Conservation (phyloP, 441 rosid species). For the Eutrema salsugineum region DNA sequence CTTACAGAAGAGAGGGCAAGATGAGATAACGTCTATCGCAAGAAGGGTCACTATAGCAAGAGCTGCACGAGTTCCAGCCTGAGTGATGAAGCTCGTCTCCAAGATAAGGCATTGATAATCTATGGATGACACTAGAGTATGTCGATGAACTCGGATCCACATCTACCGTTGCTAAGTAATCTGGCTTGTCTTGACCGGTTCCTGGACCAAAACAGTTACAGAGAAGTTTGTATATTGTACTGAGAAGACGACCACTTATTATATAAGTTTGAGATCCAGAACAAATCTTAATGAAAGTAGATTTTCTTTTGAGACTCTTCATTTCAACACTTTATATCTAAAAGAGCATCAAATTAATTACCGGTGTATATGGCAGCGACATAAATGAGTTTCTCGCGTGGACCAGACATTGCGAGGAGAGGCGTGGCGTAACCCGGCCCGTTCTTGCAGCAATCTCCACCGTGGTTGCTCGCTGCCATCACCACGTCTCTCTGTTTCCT, state of each 20-base stretch:
- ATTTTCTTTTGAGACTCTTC: background rate
- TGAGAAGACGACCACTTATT: too few species aligned
- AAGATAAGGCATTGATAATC: slow-evolving; percentile 60
- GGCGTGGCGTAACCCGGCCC: slow-evolving; percentile 88
- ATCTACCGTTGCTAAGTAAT: slow-evolving; percentile 73
- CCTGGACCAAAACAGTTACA: slow-evolving; percentile 36
- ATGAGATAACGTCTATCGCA: slow-evolving; percentile 56
- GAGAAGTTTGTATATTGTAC: background rate
- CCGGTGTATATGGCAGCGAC: slow-evolving; percentile 79
- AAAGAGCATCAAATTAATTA: slow-evolving; percentile 2
- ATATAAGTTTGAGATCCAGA: background rate
- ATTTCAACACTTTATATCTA: background rate
- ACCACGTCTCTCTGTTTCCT: background rate
- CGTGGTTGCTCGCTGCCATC: background rate
- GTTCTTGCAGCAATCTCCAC: slow-evolving; percentile 41
- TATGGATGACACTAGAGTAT: slow-evolving; percentile 64
- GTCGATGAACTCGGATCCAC: slow-evolving; percentile 68
- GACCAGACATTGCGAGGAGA: slow-evolving; percentile 79
- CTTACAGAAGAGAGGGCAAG: slow-evolving; percentile 75
- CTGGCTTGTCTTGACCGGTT: slow-evolving; percentile 71
- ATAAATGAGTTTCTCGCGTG: slow-evolving; percentile 62
- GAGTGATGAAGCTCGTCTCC: slow-evolving; percentile 90
- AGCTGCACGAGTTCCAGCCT: slow-evolving; percentile 92
- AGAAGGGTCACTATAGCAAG: slow-evolving; percentile 76
- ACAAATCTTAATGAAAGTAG: background rate